Evolutionary conservation across 2,329 filamentous ascomycete species (phyloP).

Genomic region (Zymoseptoria passerinii): DNA sequence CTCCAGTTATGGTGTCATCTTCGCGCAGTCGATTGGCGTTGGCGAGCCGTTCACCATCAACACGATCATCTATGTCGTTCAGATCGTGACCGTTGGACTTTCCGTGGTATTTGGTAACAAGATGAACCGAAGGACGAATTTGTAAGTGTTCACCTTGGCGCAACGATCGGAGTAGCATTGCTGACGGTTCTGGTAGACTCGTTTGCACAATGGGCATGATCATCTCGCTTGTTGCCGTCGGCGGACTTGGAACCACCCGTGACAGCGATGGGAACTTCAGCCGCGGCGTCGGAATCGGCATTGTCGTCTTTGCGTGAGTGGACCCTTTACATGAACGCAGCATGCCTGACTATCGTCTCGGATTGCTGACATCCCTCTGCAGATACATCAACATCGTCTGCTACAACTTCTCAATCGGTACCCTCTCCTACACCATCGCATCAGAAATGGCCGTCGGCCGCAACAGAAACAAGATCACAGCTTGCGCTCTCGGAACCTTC

Average conservation of each 20-base stretch:
- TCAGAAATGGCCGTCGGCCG: constrained; percentile 43
- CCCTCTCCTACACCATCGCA: constrained; percentile 18
- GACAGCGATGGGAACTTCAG: constrained; percentile 10
- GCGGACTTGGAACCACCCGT: constrained; percentile 17
- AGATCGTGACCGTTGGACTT: constrained; percentile 16
- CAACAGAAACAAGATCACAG: constrained; percentile 43
- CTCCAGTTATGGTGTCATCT: constrained; percentile 15
- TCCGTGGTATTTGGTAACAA: constrained; percentile 17
- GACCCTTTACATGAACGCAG: background rate
- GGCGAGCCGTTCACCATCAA: constrained; percentile 19
- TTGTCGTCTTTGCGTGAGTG: constrained; percentile 12
- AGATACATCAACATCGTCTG: constrained; percentile 18
- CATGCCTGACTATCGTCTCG: background rate
- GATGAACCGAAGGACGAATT: constrained; percentile 13
- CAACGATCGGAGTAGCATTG: background rate
- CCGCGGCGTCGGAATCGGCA: constrained; percentile 15
- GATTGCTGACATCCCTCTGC: background rate
- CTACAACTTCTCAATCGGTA: constrained; percentile 19
- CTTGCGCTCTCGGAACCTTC: constrained; percentile 37
- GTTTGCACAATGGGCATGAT: constrained; percentile 17
- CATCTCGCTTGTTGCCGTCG: constrained; percentile 13
- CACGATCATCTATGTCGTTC: constrained; percentile 18
- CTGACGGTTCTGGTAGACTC: background rate
- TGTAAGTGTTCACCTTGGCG: background rate
- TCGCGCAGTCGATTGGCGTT: constrained; percentile 17